phyloP scores from a whole-genome alignment of 805 yeast species.

The Kuraishia piskuri region DNA sequence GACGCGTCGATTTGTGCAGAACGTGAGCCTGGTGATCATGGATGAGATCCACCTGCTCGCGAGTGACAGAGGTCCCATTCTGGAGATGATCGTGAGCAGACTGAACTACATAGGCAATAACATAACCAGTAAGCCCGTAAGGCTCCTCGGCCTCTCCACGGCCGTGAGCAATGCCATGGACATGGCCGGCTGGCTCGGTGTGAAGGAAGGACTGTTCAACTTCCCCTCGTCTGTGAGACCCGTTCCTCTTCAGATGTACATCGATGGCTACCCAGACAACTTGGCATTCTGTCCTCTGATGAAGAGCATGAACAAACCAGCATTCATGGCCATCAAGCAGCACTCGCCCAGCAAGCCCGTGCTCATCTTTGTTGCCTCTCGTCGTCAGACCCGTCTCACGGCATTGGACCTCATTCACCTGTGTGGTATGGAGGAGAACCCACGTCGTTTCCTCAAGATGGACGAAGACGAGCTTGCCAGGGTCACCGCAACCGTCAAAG shows the following conservation, averaged over 20 bases:
- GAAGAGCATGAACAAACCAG: conserved; percentile 87
- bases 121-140: conserved; percentile 48
- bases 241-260: conserved; percentile 79
- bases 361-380: conserved; percentile 74
- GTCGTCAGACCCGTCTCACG: conserved; percentile 75
- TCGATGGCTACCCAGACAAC: conserved; percentile 79
- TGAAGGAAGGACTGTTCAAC: conserved; percentile 65
- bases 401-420: conserved; percentile 71
- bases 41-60: conserved; percentile 81
- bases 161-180: conserved; percentile 83
- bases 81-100: conserved; percentile 85
- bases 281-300: conserved; percentile 74
- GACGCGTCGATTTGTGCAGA: conserved; percentile 65
- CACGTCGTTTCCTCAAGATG: conserved; percentile 62
- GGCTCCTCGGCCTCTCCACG: conserved; percentile 73
- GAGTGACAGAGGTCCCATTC: conserved; percentile 78
- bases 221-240: conserved; percentile 81
- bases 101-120: conserved; percentile 59
- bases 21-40: conserved; percentile 70
- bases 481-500: conserved; percentile 52
- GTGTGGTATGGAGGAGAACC: conserved; percentile 73
- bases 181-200: conserved; percentile 81
- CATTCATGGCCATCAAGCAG: conserved; percentile 84
- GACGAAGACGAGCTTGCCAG: conserved; percentile 51
- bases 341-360: conserved; percentile 85